These are phyloP conservation scores for Cytospora piceicola DNA, from an alignment of 2,329 filamentous ascomycete genomes.

Conservation along the genomic window DNA sequence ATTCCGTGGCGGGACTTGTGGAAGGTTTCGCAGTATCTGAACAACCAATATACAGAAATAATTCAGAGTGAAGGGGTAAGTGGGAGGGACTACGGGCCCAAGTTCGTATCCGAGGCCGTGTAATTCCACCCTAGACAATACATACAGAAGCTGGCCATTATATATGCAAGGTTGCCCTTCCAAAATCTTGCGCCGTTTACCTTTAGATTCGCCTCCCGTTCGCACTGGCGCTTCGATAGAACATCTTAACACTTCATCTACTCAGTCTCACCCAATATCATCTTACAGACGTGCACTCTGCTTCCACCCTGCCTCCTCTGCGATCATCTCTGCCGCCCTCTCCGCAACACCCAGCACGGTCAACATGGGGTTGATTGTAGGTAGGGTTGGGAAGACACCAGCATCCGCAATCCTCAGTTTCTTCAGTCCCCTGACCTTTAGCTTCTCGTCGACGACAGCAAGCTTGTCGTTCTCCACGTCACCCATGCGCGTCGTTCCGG, in stretches of 20 bases:
- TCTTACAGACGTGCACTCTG: slow-evolving; percentile 41
- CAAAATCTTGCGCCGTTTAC: not conserved
- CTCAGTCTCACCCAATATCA: not conserved
- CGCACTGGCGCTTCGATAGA: no score
- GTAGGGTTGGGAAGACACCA: slow-evolving; percentile 86
- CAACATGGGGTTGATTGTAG: slow-evolving; percentile 85
- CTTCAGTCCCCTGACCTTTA: slow-evolving; percentile 74
- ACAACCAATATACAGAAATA: no score
- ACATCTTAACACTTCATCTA: not conserved
- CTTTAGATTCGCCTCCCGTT: not conserved
- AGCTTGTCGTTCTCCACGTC: slow-evolving; percentile 67
- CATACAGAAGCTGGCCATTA: not conserved
- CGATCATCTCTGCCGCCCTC: slow-evolving; percentile 82
- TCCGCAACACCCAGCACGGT: slow-evolving; percentile 85
- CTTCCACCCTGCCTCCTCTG: slow-evolving; percentile 63
- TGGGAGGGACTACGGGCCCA: not conserved
- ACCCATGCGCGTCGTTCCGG: slow-evolving; percentile 90
- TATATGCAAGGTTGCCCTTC: slow-evolving; percentile 9
- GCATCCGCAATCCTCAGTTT: slow-evolving; percentile 82
- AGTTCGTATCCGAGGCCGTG: not conserved
- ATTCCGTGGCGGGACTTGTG: no score
- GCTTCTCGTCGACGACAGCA: slow-evolving; percentile 78
- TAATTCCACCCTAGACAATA: not conserved
- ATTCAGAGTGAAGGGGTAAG: no score
- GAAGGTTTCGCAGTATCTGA: no score